Evolutionary conservation across 306 rosid species (phyloP), one percentile per base, ranked within the genome.

Genomic region (Biancaea sappan): DNA sequence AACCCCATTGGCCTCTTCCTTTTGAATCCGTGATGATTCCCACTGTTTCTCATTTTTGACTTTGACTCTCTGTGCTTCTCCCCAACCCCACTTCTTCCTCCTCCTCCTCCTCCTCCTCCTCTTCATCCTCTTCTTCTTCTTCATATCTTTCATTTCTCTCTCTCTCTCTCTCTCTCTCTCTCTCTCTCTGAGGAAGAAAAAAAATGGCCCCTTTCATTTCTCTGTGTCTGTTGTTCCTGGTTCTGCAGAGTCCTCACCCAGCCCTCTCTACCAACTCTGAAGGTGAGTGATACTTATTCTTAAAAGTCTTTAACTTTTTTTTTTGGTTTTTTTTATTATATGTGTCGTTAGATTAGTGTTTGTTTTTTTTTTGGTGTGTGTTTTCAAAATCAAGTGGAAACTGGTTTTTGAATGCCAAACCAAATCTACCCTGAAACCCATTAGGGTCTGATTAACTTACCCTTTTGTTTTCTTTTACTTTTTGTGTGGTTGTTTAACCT

Each of bases 241-340:
- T 84, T 74, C 60, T 80, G 59, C 73, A 77, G 0, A 48, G 48
- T 62, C 85, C 88, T 18, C 14, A 77, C 22, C 75, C 64, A 40
- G 63, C 83, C 58, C 58, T 73, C 65, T 77, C 88, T 6, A 69
- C 76, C 66, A 84, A 84, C 70, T 66, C 78, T 13, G 88, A 84
- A 84, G 88, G 88, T 84, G 69, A 69, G 46, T 25, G 66, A 32
- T 22, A 21, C 67, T 58, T 2, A 10, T 71, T 53, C 70, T 70
- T 34, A 63, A 15, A 6, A 4, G n/a, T n/a, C 19, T 38, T 54
- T 34, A 2, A 5, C 58, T 15, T 38, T 29, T 26, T 37, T 19
- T 63, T 54, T 11, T 54, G 4, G 11, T 54, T 10, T 11, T 54
- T 8, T 5, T 51, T 37, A 22, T 46, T 57, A n/a, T n/a, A n/a